Evolutionary conservation across 169 alveolate species (phyloP).

Genomic region (Eimeria necatrix): DNA sequence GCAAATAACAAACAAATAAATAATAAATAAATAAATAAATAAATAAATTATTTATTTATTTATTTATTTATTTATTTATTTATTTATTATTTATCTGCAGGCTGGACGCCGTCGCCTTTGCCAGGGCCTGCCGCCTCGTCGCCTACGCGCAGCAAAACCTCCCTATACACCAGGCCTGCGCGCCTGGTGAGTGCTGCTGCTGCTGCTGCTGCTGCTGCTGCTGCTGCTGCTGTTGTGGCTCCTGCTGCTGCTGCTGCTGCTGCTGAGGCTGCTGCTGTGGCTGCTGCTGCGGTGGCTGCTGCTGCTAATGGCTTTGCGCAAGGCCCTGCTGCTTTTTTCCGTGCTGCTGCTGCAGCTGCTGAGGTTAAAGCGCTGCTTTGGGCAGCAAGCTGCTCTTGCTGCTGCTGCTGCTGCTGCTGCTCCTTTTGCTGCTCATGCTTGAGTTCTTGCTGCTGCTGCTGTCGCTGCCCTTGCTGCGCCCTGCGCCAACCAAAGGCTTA

Average conservation of each 20-base stretch:
- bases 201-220: neutral
- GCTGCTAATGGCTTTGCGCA: too few species aligned
- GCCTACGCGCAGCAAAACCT: conserved; percentile 15
- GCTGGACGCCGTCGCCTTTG: conserved; percentile 15
- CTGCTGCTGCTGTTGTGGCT: conserved; percentile 15
- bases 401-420: too few species aligned
- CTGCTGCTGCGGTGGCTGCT: too few species aligned
- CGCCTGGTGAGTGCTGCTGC: conserved; percentile 6
- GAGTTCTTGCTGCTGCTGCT: too few species aligned
- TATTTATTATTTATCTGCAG: neutral
- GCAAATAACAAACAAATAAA: too few species aligned
- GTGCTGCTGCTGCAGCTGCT: too few species aligned
- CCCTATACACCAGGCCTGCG: neutral
- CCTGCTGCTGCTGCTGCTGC: conserved; percentile 13
- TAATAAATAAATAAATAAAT: neutral
- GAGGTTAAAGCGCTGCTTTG: too few species aligned
- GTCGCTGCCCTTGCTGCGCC: too few species aligned
- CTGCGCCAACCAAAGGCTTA: too few species aligned
- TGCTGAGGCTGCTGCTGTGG: neutral
- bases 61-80: neutral
- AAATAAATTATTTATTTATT: neutral
- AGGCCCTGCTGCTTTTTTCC: too few species aligned
- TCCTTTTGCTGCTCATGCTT: too few species aligned
- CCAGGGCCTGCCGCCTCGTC: neutral
- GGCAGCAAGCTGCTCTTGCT: too few species aligned